A percentile compares a stretch with the other conserved stretches of the same genome.
These are phyloP conservation scores for Lentinula boryana DNA, from an alignment of 768 basidiomycete genomes.

Conservation along the genomic window DNA sequence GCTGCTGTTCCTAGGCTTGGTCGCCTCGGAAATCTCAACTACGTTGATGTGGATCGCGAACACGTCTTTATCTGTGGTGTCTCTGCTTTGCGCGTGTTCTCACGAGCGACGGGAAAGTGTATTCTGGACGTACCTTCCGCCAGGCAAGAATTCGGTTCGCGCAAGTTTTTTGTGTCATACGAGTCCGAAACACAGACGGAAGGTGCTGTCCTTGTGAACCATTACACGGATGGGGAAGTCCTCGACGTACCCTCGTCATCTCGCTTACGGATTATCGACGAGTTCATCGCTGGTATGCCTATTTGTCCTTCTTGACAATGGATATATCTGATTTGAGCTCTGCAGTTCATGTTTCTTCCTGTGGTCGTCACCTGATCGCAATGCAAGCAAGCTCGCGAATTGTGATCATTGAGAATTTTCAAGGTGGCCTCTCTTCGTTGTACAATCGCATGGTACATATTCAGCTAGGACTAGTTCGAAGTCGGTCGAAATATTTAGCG, in stretches of 20 bases:
- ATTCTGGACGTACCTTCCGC: constrained; percentile 37
- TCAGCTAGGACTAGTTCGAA: constrained; percentile 32
- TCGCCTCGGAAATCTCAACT: constrained; percentile 38
- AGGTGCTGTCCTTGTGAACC: constrained; percentile 5
- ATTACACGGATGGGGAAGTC: neutral
- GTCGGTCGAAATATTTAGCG: constrained; percentile 41
- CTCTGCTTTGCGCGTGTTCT: constrained; percentile 45
- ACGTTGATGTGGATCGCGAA: constrained; percentile 57
- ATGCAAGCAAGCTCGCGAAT: constrained; percentile 33
- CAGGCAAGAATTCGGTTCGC: constrained; percentile 23
- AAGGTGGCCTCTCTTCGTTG: constrained; percentile 22
- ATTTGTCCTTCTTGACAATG: neutral
- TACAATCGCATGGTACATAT: constrained; percentile 30
- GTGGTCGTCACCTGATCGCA: constrained; percentile 41
- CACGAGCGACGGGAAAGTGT: constrained; percentile 35
- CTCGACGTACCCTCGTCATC: neutral
- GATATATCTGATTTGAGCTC: neutral
- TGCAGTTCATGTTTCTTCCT: constrained; percentile 40
- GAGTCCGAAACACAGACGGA: neutral
- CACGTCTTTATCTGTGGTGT: constrained; percentile 58
- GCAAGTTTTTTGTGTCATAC: constrained; percentile 26
- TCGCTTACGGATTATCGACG: constrained; percentile 25
- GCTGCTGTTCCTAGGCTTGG: neutral
- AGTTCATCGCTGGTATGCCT: constrained; percentile 40
- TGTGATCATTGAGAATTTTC: constrained; percentile 36